These are phyloP conservation scores for Colletotrichum aenigma DNA, from an alignment of 2,329 filamentous ascomycete genomes.

Conservation along the genomic window DNA sequence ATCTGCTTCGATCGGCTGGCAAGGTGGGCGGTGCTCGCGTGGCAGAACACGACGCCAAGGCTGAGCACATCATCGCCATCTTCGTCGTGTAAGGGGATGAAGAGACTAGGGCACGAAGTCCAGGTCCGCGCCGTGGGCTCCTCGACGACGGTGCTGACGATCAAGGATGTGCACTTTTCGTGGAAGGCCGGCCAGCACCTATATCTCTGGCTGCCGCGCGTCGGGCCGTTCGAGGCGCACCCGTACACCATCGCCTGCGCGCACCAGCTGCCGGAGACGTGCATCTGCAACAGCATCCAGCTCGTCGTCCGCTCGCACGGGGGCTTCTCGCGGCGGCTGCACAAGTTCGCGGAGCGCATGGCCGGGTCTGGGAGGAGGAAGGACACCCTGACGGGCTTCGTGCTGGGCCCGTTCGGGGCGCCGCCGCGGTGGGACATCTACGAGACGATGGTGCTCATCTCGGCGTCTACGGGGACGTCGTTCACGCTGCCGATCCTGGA, in stretches of 20 bases:
- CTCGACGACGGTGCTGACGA: constrained; percentile 60
- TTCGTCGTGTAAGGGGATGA: constrained; percentile 51
- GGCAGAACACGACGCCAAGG: constrained; percentile 55
- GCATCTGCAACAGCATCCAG: constrained; percentile 64
- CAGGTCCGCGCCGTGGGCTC: constrained; percentile 52
- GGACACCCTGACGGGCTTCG: constrained; percentile 47
- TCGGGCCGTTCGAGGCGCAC: constrained; percentile 61
- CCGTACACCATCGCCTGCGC: constrained; percentile 67
- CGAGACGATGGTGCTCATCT: constrained; percentile 64
- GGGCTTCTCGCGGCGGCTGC: constrained; percentile 61
- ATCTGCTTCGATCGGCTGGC: constrained; percentile 67
- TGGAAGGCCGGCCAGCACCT: constrained; percentile 66
- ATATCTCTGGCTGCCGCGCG: constrained; percentile 62
- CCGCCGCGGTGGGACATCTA: constrained; percentile 62
- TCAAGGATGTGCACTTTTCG: constrained; percentile 63
- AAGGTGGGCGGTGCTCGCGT: constrained; percentile 50
- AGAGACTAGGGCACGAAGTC: constrained; percentile 57
- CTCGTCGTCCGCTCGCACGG: constrained; percentile 59
- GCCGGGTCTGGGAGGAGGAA: constrained; percentile 4
- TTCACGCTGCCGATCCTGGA: constrained; percentile 66
- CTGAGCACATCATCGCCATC: constrained; percentile 35
- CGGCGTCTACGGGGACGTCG: constrained; percentile 67
- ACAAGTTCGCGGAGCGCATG: constrained; percentile 36
- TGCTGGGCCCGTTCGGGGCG: constrained; percentile 60
- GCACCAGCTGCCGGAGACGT: constrained; percentile 52